phyloP scores from a whole-genome alignment of 208 protist genomes.

The Trypanosoma caninum region DNA sequence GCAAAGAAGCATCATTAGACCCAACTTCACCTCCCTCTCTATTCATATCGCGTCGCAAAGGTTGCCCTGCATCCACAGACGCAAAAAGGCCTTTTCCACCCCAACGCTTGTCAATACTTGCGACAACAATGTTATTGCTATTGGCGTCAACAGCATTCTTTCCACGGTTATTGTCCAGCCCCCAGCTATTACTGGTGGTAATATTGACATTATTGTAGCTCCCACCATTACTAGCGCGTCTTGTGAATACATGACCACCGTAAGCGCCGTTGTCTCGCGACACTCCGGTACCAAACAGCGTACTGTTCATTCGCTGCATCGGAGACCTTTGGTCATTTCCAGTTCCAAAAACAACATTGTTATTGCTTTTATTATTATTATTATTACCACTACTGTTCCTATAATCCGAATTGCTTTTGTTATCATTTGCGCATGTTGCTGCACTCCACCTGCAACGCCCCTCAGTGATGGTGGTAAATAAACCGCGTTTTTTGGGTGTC shows the following conservation, averaged over 20 bases:
- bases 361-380: not conserved
- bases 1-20: not conserved
- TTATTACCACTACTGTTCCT: constrained; percentile 1
- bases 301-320: not conserved
- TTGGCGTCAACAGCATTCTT: not conserved
- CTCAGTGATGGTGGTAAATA: not conserved
- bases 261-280: not conserved
- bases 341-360: no score
- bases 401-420: not conserved
- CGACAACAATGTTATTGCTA: no score
- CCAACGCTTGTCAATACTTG: no score
- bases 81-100: not conserved
- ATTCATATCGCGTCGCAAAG: not conserved
- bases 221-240: not conserved
- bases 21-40: no score
- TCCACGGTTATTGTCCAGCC: no score
- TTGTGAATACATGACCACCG: not conserved
- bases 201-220: not conserved
- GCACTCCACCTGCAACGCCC: not conserved
- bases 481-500: not conserved
- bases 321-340: constrained; percentile 10
- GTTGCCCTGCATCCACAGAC: not conserved
- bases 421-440: not conserved
- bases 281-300: not conserved
- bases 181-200: not conserved